Conservation (phyloP, 2,329 filamentous ascomycete genomes). For the Xylaria sp. region DNA sequence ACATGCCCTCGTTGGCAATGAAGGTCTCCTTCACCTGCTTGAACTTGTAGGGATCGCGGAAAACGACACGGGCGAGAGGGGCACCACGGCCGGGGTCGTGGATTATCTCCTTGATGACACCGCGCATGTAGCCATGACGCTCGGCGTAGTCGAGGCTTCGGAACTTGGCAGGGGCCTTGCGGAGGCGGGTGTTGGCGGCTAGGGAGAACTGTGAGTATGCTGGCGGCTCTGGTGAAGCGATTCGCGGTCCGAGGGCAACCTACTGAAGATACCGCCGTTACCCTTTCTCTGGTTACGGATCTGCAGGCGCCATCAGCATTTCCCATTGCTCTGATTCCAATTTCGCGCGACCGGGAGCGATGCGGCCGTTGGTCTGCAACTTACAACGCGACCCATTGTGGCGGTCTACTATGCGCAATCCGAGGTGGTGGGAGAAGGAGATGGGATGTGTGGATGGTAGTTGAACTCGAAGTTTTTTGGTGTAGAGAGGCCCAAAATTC, state of each 20-base stretch:
- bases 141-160: constrained; percentile 95
- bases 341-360: constrained; percentile 14
- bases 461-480: constrained; percentile 37
- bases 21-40: constrained; percentile 98
- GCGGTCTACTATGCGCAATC: constrained; percentile 44
- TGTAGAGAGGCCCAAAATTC: constrained; percentile 35
- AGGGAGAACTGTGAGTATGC: constrained; percentile 30
- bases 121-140: constrained; percentile 96
- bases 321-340: not conserved
- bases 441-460: constrained; percentile 27
- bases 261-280: constrained; percentile 45
- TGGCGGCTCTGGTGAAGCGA: constrained; percentile 4
- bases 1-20: constrained; percentile 99
- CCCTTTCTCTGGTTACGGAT: constrained; percentile 66
- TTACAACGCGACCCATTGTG: constrained; percentile 47
- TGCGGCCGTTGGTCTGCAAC: constrained; percentile 24
- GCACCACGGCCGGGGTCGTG: constrained; percentile 98
- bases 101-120: constrained; percentile 98
- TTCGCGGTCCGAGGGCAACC: constrained; percentile 29
- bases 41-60: constrained; percentile 98
- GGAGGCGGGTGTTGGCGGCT: constrained; percentile 86
- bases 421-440: constrained; percentile 39
- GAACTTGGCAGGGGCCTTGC: constrained; percentile 96
- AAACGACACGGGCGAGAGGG: constrained; percentile 93
- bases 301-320: constrained; percentile 37